Base-by-base conservation (phyloP, 2,329 filamentous ascomycete genomes). In the Hymenoscyphus scutula region DNA sequence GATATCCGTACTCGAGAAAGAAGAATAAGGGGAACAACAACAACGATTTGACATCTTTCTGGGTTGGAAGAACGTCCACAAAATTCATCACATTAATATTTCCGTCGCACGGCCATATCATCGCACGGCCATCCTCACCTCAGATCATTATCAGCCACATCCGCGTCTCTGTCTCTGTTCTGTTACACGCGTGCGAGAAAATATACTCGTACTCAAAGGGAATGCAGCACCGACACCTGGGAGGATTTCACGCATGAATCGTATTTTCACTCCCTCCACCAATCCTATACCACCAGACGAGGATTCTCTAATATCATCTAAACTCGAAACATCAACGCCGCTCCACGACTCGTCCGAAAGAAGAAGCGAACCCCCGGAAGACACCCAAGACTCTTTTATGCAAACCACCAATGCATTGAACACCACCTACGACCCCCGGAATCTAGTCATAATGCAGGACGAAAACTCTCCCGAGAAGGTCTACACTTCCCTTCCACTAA, bases 291-390 rank as follows among this genome's bases (percentile, higher is more conserved):
- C 29, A 17, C 10, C 13, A 8, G n/a, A 27, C 8, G 23, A 23
- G 15, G 15, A 25, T 15, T 53, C 10, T 29, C 23, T 7, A 53
- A 10, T 5, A 25, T 29, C 11, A 29, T 53, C 27, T 27, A 5
- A 1, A 27, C 58, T 27, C 32, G 27, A 54, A 19, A 60, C 34
- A 37, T 2, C 19, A 30, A 4, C 45, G 25, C 53, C 32, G 30
- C 30, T 27, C 19, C 23, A 55, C 27, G 19, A 60, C 58, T 45
- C 58, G 15, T 56, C 51, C 51, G 51, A 57, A 62, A 68, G 64
- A 29, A 63, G 66, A 60, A 70, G 55, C 63, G 55, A 38, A 38
- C 56, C 53, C 64, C 63, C 62, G 64, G n/a, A n/a, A n/a, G n/a
- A n/a, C n/a, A n/a, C n/a, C n/a, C n/a, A 59, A 64, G 62, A 62